These are phyloP conservation scores for Tetragonia tetragonoides DNA, from an alignment of 148 eudicot genomes.

Conservation along the genomic window DNA sequence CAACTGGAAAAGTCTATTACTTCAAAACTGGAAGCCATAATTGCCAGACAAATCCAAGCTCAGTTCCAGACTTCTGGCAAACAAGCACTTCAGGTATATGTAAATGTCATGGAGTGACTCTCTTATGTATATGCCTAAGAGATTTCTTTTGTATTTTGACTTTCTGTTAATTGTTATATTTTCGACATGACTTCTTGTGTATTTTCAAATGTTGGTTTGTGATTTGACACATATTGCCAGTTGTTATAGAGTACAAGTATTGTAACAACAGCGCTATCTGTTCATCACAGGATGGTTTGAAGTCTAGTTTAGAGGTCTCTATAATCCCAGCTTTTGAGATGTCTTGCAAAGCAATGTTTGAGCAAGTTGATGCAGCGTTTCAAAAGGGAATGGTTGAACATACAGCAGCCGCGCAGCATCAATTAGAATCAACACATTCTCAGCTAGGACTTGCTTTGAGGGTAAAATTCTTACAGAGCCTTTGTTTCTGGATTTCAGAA, in stretches of 20 bases:
- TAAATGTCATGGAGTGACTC: neutral
- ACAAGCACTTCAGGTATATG: conserved; percentile 84
- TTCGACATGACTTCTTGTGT: neutral
- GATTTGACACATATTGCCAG: neutral
- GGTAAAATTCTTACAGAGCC: conserved; percentile 39
- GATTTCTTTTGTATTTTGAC: neutral
- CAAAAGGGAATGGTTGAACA: conserved; percentile 92
- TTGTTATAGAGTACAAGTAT: neutral
- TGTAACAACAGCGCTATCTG: neutral
- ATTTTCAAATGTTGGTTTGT: neutral
- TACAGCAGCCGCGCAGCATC: conserved; percentile 59
- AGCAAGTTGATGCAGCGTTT: conserved; percentile 86
- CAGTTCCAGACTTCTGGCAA: conserved; percentile 94
- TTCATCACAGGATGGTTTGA: conserved; percentile 68
- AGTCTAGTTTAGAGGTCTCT: conserved; percentile 69
- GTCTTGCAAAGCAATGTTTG: conserved; percentile 94
- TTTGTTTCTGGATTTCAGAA: neutral
- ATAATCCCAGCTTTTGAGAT: conserved; percentile 85
- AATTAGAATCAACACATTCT: conserved; percentile 71
- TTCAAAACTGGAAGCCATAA: conserved; percentile 70
- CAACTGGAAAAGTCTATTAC: conserved; percentile 78
- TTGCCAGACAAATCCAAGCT: conserved; percentile 79
- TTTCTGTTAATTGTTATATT: neutral
- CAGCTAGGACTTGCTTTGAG: conserved; percentile 71
- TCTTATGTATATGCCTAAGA: neutral